These are phyloP conservation scores for Allomyces macrogynus DNA, from an alignment of 192 early-diverging fungal genomes.

Conservation along the genomic window DNA sequence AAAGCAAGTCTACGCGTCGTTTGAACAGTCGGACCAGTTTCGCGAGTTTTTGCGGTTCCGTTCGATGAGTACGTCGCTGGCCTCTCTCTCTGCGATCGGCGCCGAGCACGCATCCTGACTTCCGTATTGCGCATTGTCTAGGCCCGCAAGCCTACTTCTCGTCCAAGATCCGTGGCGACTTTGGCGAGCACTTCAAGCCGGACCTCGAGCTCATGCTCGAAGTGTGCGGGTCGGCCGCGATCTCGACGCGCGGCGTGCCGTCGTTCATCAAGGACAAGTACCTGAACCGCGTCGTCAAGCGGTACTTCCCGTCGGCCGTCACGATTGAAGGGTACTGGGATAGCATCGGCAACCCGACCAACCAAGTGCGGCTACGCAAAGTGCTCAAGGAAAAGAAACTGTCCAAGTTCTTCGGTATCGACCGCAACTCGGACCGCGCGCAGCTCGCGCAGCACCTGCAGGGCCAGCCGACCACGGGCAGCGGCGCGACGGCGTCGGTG, in stretches of 20 bases:
- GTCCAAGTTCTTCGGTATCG: neutral
- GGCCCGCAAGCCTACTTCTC: slow-evolving; percentile 6
- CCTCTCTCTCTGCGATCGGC: too few relatives aligned
- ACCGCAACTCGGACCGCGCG: neutral
- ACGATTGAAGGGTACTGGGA: slow-evolving; percentile 1
- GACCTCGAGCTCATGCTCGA: slow-evolving; percentile 9
- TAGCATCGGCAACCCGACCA: neutral
- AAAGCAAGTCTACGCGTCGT: slow-evolving; percentile 47
- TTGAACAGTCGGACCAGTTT: slow-evolving; percentile 35
- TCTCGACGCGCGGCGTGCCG: slow-evolving; percentile 1
- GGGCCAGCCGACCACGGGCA: neutral
- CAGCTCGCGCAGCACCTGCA: neutral
- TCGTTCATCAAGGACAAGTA: slow-evolving; percentile 9
- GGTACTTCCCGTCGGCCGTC: slow-evolving; percentile 9
- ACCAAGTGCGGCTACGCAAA: neutral
- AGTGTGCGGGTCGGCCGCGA: slow-evolving; percentile 6
- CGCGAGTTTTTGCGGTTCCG: slow-evolving; percentile 20
- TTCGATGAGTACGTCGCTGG: slow-evolving; percentile 23
- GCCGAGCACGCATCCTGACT: too few relatives aligned
- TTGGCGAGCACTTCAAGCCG: slow-evolving; percentile 7
- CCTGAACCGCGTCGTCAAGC: slow-evolving; percentile 7
- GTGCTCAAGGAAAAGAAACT: slow-evolving; percentile 4
- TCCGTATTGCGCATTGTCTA: too few relatives aligned
- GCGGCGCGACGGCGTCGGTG: neutral
- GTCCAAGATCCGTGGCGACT: slow-evolving; percentile 3